These are phyloP conservation scores for Caryopteris hybrid DNA, from an alignment of 305 asterid genomes.

Conservation along the genomic window DNA sequence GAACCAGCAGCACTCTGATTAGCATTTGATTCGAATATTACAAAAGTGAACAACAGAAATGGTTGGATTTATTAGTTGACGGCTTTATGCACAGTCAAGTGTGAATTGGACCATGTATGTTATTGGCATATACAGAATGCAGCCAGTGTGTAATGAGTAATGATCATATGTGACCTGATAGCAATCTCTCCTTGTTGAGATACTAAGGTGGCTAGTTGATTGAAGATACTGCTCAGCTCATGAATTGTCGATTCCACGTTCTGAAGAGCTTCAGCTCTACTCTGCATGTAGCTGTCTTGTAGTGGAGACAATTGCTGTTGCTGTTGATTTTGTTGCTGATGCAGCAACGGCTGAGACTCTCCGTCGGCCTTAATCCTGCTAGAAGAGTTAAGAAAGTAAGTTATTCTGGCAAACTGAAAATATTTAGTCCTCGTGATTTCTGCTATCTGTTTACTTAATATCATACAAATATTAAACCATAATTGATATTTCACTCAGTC, in stretches of 20 bases:
- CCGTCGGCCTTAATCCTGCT: conserved; percentile 71
- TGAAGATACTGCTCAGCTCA: conserved; percentile 85
- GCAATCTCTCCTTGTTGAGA: conserved; percentile 98
- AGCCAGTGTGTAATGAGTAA: no score
- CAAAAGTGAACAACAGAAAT: background rate
- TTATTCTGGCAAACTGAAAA: background rate
- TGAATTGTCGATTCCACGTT: conserved; percentile 92
- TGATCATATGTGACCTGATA: conserved; percentile 43
- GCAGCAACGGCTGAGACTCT: conserved; percentile 80
- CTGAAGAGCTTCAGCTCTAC: conserved; percentile 95
- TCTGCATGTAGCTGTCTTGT: conserved; percentile 97
- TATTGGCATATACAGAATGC: background rate
- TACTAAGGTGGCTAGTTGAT: conserved; percentile 92
- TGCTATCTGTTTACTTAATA: no score
- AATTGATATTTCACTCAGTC: background rate
- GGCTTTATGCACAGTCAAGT: background rate
- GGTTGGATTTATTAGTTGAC: background rate
- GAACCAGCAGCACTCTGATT: background rate
- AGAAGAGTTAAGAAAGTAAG: conserved; percentile 6
- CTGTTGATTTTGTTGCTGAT: conserved; percentile 71
- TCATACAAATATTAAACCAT: background rate
- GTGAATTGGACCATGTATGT: background rate
- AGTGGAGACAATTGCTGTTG: conserved; percentile 83
- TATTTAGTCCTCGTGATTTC: no score
- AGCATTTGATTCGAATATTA: background rate